Conservation (phyloP, 1,139 yeast species). For the Tardiomyces blankii region DNA sequence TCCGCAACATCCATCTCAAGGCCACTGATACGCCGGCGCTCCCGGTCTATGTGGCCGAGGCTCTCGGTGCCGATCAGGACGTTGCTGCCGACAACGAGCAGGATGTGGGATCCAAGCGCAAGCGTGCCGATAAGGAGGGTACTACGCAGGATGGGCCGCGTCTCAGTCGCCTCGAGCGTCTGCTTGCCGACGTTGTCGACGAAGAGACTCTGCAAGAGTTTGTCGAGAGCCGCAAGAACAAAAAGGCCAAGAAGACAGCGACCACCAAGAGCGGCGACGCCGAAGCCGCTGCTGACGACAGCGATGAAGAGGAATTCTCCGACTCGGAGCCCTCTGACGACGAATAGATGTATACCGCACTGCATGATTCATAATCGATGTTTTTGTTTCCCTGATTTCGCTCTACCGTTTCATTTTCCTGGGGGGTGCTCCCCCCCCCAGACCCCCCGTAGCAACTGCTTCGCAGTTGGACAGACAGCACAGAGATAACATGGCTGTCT, state of each 20-base stretch:
- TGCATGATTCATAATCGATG: too few relatives aligned
- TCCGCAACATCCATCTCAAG: slow-evolving; percentile 62
- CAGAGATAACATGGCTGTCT: too few relatives aligned
- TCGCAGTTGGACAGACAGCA: too few relatives aligned
- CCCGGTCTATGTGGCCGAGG: slow-evolving; percentile 66
- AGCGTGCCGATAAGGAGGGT: slow-evolving; percentile 23
- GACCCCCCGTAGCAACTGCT: too few relatives aligned
- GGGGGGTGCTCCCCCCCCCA: too few relatives aligned
- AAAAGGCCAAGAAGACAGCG: slow-evolving; percentile 13
- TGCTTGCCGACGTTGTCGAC: slow-evolving; percentile 70
- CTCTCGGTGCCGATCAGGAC: slow-evolving; percentile 40
- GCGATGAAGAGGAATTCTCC: background rate
- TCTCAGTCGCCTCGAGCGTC: slow-evolving; percentile 46
- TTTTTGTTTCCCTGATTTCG: too few relatives aligned
- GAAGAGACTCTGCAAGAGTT: slow-evolving; percentile 33
- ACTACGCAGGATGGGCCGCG: slow-evolving; percentile 18
- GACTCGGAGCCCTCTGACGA: background rate
- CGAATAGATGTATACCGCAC: background rate
- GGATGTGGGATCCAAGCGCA: slow-evolving; percentile 26
- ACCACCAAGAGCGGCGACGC: background rate
- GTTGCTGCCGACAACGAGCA: slow-evolving; percentile 17
- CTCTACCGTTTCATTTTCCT: too few relatives aligned
- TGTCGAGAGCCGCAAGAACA: slow-evolving; percentile 27
- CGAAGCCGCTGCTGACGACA: background rate
- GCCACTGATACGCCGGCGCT: slow-evolving; percentile 66